Evolutionary conservation across 345 rosid genomes (phyloP), one percentile per base, ranked within the genome.

Genomic region (Punica granatum): DNA sequence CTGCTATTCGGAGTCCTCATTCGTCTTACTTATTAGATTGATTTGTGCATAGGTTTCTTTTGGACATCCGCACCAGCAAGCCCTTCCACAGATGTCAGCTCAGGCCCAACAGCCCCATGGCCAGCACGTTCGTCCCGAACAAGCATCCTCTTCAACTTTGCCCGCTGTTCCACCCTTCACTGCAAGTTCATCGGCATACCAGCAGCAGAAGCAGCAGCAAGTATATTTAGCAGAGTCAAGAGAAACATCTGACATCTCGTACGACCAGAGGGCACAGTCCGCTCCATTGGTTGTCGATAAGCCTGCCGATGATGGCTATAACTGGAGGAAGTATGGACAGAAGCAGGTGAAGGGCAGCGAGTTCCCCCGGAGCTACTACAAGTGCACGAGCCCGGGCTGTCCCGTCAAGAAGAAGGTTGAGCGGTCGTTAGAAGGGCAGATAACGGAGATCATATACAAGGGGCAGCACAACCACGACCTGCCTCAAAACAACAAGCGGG

Each of bases 321-420:
- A 91, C 60, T 91, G 93, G 97, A 72, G 97, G 28, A 91, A 91
- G 73, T 91, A 91, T 44, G 93, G 96, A 33, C 96, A 92, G 83
- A 92, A 92, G 60, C 92, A 87, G 70, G 92, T 89, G 28, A 92
- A 92, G 75, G 96, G 98, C 4, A 83, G 93, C 63, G 88, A 91
- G 69, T 91, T 64, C 67, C 93, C 92, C 39, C 77, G 92, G 65
- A 88, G 97, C 79, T 90, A 90, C 69, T 90, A 90, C 70, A 90
- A 86, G 70, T 91, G 97, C 66, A 88, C 96, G 4, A 70, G 79
- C 78, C 83, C 84, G 4, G 75, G 39, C 10, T 91, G 95, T 73
- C 88, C 88, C 41, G 97, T 91, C 1, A 91, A 91, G 93, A 91
- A 37, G 41, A 37, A 37, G 41, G 41, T 37, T 5, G 41, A 37